Conservation (phyloP, 805 yeast genomes). For the Naumovozyma dairenensis region DNA sequence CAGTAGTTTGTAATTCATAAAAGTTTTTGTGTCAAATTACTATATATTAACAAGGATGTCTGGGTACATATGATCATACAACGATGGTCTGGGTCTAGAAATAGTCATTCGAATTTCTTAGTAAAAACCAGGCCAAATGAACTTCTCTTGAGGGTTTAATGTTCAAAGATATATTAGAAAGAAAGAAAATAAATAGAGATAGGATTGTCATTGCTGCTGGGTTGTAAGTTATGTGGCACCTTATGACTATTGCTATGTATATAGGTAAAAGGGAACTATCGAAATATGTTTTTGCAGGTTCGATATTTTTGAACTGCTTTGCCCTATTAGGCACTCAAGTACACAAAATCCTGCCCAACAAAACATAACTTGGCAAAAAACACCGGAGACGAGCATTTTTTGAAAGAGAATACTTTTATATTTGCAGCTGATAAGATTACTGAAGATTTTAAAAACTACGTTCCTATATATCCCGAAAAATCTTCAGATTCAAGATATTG, state of each 20-base stretch:
- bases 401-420: background rate
- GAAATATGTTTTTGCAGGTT: background rate
- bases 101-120: too few species aligned
- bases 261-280: background rate
- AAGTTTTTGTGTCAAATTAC: too few species aligned
- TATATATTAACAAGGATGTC: too few species aligned
- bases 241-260: background rate
- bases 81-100: too few species aligned
- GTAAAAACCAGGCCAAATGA: too few species aligned
- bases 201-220: background rate
- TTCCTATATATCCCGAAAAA: too few species aligned
- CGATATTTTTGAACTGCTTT: background rate
- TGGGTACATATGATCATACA: too few species aligned
- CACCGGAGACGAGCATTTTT: background rate
- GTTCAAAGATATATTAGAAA: background rate
- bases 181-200: background rate
- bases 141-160: background rate
- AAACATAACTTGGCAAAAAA: background rate
- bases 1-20: too few species aligned
- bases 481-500: too few species aligned
- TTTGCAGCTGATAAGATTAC: background rate
- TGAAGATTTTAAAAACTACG: too few species aligned
- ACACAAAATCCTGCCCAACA: background rate
- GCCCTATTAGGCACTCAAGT: background rate
- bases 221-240: background rate